Evolutionary conservation across 2,329 filamentous ascomycete genomes (phyloP).

Genomic region (Cercospora beticola): DNA sequence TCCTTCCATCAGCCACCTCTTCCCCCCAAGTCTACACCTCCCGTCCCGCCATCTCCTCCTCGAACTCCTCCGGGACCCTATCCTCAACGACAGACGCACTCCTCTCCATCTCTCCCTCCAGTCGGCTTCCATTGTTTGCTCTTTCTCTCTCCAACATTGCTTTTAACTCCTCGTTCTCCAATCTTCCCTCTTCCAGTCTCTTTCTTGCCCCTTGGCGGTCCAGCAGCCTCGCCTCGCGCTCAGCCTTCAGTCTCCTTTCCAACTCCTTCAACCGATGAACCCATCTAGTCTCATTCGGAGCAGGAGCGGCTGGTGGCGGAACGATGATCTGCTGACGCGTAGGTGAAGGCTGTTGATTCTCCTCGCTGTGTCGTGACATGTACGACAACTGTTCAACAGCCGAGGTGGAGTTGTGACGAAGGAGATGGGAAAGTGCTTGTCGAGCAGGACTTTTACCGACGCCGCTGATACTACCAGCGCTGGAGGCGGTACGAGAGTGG

Average conservation of each 20-base stretch:
- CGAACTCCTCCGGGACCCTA: not conserved
- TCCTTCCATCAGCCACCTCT: not conserved
- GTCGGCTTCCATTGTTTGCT: not conserved
- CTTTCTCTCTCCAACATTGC: slow-evolving; percentile 59
- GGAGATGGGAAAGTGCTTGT: slow-evolving; percentile 51
- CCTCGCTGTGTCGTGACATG: slow-evolving; percentile 14
- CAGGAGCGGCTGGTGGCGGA: slow-evolving; percentile 37
- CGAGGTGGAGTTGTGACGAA: slow-evolving; percentile 56
- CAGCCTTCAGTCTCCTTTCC: slow-evolving; percentile 83
- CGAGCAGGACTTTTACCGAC: slow-evolving; percentile 38
- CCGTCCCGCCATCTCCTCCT: not conserved
- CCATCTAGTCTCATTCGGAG: slow-evolving; percentile 70
- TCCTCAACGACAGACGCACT: not conserved
- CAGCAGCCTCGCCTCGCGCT: slow-evolving; percentile 79
- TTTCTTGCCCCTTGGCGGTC: slow-evolving; percentile 82
- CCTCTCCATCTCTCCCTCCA: not conserved
- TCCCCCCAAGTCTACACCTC: not conserved
- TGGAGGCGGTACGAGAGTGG: slow-evolving; percentile 26
- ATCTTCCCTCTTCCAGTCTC: slow-evolving; percentile 71
- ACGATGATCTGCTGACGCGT: slow-evolving; percentile 50
- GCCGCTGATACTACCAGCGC: slow-evolving; percentile 20
- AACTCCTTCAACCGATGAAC: slow-evolving; percentile 81
- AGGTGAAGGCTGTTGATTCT: slow-evolving; percentile 13
- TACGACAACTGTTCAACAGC: slow-evolving; percentile 46
- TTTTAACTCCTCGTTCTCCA: slow-evolving; percentile 70